Conservation (phyloP, 108 stramenopile genomes). For the Pseudonitzschia multiseries region DNA sequence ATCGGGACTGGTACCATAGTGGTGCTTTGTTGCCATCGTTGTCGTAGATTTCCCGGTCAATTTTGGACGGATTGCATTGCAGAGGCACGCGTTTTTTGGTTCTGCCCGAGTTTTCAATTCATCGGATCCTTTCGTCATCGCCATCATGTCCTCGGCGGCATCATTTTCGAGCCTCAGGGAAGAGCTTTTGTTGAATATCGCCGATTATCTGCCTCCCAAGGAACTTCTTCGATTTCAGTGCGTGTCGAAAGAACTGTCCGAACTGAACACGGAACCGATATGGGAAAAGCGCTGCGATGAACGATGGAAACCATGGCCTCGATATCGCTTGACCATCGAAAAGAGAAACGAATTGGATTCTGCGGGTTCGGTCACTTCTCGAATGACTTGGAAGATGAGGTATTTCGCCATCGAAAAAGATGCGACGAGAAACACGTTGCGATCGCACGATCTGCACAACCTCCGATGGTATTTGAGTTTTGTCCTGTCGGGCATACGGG, state of each 20-base stretch:
- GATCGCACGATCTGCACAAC: not conserved
- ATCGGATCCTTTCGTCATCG: no score
- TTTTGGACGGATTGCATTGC: no score
- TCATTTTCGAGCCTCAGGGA: not conserved
- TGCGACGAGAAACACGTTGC: not conserved
- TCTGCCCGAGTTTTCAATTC: no score
- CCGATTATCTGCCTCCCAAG: not conserved
- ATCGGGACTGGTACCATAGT: no score
- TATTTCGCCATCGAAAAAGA: slow-evolving; percentile 1
- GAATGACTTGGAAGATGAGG: slow-evolving; percentile 3
- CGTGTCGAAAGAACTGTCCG: slow-evolving; percentile 1
- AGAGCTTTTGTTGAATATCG: slow-evolving; percentile 1
- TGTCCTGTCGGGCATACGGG: not conserved
- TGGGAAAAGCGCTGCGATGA: slow-evolving; percentile 3
- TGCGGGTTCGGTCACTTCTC: not conserved
- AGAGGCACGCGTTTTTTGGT: no score
- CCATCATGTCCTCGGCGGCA: not conserved
- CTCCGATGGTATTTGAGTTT: slow-evolving; percentile 9
- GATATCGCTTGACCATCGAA: not conserved
- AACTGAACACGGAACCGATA: not conserved
- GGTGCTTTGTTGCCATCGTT: no score
- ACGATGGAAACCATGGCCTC: slow-evolving; percentile 18
- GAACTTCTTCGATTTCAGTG: slow-evolving; percentile 17
- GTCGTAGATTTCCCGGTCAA: no score
- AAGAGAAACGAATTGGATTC: not conserved